phyloP scores from a whole-genome alignment of 2,329 filamentous ascomycete species.

The Aspergillus jensenii region DNA sequence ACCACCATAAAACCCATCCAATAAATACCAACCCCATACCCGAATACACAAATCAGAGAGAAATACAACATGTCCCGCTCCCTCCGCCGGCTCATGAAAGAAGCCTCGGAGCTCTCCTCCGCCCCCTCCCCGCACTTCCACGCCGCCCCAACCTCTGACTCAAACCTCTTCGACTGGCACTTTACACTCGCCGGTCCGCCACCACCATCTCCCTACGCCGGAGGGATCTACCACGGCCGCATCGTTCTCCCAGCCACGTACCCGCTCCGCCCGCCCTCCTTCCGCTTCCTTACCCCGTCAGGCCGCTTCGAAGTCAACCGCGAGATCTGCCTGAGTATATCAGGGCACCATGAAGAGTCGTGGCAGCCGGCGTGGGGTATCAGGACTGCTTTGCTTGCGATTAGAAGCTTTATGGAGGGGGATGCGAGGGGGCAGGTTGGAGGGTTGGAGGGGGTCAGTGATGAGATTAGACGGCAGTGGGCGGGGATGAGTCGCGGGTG shows the following conservation, averaged over 20 bases:
- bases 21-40: background rate
- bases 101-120: slow-evolving; percentile 81
- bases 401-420: slow-evolving; percentile 91
- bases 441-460: slow-evolving; percentile 71
- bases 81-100: slow-evolving; percentile 59
- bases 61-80: slow-evolving; percentile 32
- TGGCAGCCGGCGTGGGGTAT: slow-evolving; percentile 99
- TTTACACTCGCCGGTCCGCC: slow-evolving; percentile 94
- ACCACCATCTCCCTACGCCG: slow-evolving; percentile 69
- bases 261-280: slow-evolving; percentile 87
- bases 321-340: slow-evolving; percentile 93
- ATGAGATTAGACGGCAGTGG: slow-evolving; percentile 65
- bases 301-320: slow-evolving; percentile 95
- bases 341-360: slow-evolving; percentile 93
- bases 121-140: slow-evolving; percentile 82
- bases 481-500: slow-evolving; percentile 67
- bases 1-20: background rate
- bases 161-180: slow-evolving; percentile 97
- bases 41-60: background rate
- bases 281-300: slow-evolving; percentile 89
- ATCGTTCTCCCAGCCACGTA: slow-evolving; percentile 89
- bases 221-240: slow-evolving; percentile 90
- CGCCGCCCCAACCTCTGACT: slow-evolving; percentile 75
- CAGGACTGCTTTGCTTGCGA: slow-evolving; percentile 75
- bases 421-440: slow-evolving; percentile 86